Conservation (phyloP, 208 protist genomes). For the Polymyxa betae region DNA sequence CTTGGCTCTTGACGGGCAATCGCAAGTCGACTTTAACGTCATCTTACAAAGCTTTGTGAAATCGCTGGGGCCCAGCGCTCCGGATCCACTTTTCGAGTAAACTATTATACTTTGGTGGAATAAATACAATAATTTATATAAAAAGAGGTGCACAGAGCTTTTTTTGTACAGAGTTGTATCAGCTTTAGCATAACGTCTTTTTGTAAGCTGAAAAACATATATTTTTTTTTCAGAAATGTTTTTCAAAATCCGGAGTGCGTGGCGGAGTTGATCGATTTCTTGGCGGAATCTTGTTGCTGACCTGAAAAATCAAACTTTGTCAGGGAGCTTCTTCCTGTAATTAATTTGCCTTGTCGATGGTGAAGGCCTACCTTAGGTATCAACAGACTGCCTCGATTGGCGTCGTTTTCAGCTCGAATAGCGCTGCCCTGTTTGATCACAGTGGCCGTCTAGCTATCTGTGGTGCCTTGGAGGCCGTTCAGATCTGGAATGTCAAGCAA, state of each 20-base stretch:
- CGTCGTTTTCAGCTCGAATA: constrained; percentile 59
- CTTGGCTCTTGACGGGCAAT: not conserved
- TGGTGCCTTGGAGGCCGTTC: constrained; percentile 65
- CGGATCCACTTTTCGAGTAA: not conserved
- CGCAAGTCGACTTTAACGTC: not conserved
- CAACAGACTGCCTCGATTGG: constrained; percentile 54
- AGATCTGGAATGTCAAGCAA: constrained; percentile 66
- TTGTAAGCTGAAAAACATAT: not conserved
- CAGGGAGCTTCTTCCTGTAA: no score
- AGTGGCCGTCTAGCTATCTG: constrained; percentile 49
- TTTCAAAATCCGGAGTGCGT: no score
- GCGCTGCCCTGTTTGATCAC: constrained; percentile 56
- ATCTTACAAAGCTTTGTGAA: not conserved
- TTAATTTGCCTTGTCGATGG: no score
- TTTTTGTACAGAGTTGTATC: not conserved
- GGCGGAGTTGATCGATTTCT: no score
- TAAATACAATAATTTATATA: no score
- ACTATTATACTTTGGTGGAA: no score
- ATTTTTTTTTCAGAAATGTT: no score
- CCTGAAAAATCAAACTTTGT: no score
- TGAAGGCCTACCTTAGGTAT: constrained; percentile 71
- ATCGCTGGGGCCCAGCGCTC: not conserved
- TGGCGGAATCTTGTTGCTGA: no score
- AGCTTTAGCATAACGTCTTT: not conserved
- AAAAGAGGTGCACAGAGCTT: not conserved